Percentiles rank a stretch among this genome's conserved stretches.
phyloP scores from a whole-genome alignment of 768 basidiomycete genomes.

The Boletus reticulatus region DNA sequence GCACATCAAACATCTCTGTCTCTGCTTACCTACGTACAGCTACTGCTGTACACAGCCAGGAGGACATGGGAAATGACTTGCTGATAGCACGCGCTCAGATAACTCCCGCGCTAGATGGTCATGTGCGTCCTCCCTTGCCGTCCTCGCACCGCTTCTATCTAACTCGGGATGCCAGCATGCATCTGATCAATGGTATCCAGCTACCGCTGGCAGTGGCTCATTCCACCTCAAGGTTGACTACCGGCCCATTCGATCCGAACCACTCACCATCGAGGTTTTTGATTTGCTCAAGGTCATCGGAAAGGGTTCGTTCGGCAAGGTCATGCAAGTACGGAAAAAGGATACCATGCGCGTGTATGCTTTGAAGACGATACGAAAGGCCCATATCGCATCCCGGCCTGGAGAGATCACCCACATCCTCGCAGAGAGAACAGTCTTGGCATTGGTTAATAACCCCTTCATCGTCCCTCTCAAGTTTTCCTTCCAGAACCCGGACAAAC shows the following conservation, averaged over 20 bases:
- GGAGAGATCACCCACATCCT: conserved; percentile 98
- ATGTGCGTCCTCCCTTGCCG: conserved; percentile 43
- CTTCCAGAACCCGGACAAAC: conserved; percentile 96
- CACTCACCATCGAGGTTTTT: conserved; percentile 94
- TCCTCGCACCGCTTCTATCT: background rate
- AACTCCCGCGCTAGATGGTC: conserved; percentile 76
- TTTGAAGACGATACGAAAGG: conserved; percentile 96
- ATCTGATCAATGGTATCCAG: conserved; percentile 88
- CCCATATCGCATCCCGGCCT: conserved; percentile 92
- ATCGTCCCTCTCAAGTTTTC: conserved; percentile 99
- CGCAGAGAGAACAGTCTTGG: conserved; percentile 94
- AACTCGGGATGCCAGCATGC: conserved; percentile 49
- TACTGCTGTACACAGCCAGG: conserved; percentile 65
- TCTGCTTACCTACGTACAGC: conserved; percentile 89
- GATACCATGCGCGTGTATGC: conserved; percentile 98
- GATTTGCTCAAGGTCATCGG: conserved; percentile 98
- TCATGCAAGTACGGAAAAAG: conserved; percentile 99
- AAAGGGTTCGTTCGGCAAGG: conserved; percentile 97
- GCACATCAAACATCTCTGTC: conserved; percentile 88
- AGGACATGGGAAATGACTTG: conserved; percentile 97
- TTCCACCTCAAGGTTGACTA: conserved; percentile 97
- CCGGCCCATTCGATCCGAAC: conserved; percentile 79
- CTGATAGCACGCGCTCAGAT: conserved; percentile 92
- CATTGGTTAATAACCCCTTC: conserved; percentile 97
- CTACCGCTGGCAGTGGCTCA: conserved; percentile 80